Evolutionary conservation across 2,329 filamentous ascomycete genomes (phyloP).

Genomic region (Penicillium aurantiogriseum): DNA sequence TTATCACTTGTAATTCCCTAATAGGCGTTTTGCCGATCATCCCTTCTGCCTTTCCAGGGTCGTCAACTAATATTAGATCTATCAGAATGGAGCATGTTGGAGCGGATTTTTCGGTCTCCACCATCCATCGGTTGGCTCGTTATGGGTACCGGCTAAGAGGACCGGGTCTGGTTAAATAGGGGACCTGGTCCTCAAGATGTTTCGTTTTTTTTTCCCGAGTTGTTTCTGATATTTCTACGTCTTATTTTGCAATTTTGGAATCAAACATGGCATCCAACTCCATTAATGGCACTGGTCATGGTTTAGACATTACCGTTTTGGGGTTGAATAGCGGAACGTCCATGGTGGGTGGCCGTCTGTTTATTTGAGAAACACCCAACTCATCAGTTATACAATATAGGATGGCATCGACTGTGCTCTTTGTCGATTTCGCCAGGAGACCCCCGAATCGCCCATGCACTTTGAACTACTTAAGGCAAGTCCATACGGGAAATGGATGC

Average conservation of each 20-base stretch:
- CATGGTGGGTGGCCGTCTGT: constrained; percentile 38
- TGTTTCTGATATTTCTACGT: neutral
- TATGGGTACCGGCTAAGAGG: neutral
- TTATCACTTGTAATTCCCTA: constrained; percentile 6
- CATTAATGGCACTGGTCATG: constrained; percentile 20
- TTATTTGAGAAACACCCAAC: neutral
- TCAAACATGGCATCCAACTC: constrained; percentile 15
- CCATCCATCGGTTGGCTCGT: neutral
- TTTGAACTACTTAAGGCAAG: constrained; percentile 52
- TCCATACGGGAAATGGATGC: neutral
- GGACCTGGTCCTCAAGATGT: neutral
- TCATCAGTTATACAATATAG: constrained; percentile 10
- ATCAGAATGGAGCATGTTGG: neutral
- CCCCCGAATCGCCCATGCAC: constrained; percentile 53
- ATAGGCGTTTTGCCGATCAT: constrained; percentile 21
- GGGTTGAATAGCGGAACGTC: constrained; percentile 56
- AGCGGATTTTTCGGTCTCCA: constrained; percentile 3
- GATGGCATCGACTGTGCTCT: constrained; percentile 60
- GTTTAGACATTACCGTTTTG: constrained; percentile 53
- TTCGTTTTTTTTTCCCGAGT: neutral
- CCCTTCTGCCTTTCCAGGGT: constrained; percentile 3
- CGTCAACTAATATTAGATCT: neutral
- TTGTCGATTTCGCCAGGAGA: constrained; percentile 56
- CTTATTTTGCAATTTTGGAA: neutral
- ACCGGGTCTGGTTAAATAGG: constrained; percentile 4